Evolutionary conservation across 176 grass and related monocot genomes (phyloP), one percentile per base, ranked within the genome.

Genomic region (Olyra latifolia): DNA sequence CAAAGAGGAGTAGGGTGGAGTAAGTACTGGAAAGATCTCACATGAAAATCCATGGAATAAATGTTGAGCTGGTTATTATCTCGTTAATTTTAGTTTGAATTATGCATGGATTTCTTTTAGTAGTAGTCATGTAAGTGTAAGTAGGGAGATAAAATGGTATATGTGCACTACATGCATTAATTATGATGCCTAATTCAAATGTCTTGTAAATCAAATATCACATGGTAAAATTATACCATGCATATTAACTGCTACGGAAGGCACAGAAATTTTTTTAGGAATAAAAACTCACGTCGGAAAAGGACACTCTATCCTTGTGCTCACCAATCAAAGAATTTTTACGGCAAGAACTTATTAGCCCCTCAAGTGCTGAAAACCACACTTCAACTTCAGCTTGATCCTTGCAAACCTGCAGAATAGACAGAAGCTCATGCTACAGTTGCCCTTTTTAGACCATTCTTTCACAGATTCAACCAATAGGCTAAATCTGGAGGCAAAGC

Each of bases 321-420:
- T 73, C 85, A 66, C 89, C 90, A 83, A 25, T 78, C 48, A 12
- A 68, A 72, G 85, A 53, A 89, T 66, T 80, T 80, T 71, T 79
- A 39, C 15, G 88, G 77, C 63, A 70, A 57, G 83, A 87, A 62
- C 46, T 92, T 80, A 94, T 89, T 66, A 94, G 66, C 56, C 80
- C 67, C 69, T 89, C 81, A 74, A 98, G 88, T 80, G 83, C 71
- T 27, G 88, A 85, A 92, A 94, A 87, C 95, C 95, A 98, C 72
- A 92, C 87, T 82, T 98, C 90, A 78, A 93, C 71, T 77, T 98
- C 95, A 78, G 77, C 72, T 94, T 98, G 92, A 73, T 98, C 95
- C 82, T 93, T 98, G 86, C 92, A 98, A 93, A 98, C 89, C 95
- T 98, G 78, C 32, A 81, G 5, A 64, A 64, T 27, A 75, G 29